Percentiles rank a stretch among this genome's conserved stretches.
Evolutionary conservation across 495 filamentous ascomycete genomes (phyloP).

Genomic region (Tetracladium marchalianum): DNA sequence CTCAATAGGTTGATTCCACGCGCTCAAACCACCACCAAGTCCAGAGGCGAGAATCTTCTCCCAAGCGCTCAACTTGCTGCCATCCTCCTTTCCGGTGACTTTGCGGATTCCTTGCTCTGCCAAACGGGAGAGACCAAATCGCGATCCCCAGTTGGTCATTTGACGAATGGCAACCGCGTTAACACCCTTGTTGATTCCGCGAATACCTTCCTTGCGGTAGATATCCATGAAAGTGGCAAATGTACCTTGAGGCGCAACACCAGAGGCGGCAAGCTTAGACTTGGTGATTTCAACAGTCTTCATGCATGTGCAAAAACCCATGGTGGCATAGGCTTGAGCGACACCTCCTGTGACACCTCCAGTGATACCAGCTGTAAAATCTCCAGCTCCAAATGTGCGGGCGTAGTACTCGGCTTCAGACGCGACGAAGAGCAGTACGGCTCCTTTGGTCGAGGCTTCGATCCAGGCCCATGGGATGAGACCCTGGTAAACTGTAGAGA

Average conservation of each 20-base stretch:
- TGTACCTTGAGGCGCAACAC: slow-evolving; percentile 77
- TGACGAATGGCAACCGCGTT: slow-evolving; percentile 97
- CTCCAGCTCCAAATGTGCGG: slow-evolving; percentile 64
- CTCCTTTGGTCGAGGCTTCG: slow-evolving; percentile 98
- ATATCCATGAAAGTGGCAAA: slow-evolving; percentile 95
- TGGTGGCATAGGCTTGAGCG: slow-evolving; percentile 96
- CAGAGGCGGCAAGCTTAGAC: slow-evolving; percentile 79
- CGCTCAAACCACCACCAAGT: slow-evolving; percentile 84
- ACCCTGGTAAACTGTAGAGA: slow-evolving; percentile 82
- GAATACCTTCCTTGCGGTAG: slow-evolving; percentile 87
- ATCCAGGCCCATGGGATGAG: slow-evolving; percentile 99
- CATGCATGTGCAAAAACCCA: slow-evolving; percentile 99
- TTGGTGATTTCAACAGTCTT: slow-evolving; percentile 99
- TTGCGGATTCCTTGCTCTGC: slow-evolving; percentile 83
- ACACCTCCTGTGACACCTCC: slow-evolving; percentile 93
- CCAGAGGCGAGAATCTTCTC: slow-evolving; percentile 89
- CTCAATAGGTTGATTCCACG: slow-evolving; percentile 99
- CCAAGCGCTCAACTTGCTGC: slow-evolving; percentile 58
- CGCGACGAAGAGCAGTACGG: slow-evolving; percentile 97
- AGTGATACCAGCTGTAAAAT: slow-evolving; percentile 79
- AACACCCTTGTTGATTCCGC: slow-evolving; percentile 95
- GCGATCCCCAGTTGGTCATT: slow-evolving; percentile 98
- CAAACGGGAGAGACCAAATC: slow-evolving; percentile 85
- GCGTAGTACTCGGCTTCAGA: slow-evolving; percentile 96
- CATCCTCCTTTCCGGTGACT: slow-evolving; percentile 68